Conservation (phyloP, 2,329 filamentous ascomycete species). For the Claviceps cyperi region DNA sequence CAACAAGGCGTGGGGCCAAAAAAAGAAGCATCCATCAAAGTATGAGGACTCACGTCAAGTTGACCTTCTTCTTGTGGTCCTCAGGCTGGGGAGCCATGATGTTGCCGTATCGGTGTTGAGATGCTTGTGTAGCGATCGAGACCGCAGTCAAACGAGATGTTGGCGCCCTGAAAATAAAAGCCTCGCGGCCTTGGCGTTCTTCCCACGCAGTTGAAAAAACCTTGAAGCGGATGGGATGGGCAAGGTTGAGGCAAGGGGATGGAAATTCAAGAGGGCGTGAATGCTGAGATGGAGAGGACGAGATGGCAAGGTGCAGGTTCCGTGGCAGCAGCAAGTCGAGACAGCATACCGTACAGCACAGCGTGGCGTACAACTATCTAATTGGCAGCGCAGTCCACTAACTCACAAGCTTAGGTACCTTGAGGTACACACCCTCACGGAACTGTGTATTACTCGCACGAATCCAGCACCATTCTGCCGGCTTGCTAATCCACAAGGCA, state of each 20-base stretch:
- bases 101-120: constrained; percentile 17
- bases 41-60: constrained; percentile 52
- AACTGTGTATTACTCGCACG: constrained; percentile 5
- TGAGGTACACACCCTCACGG: neutral
- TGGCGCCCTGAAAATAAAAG: neutral
- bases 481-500: constrained; percentile 6
- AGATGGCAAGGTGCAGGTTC: constrained; percentile 10
- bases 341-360: too few relatives aligned
- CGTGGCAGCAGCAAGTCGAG: neutral
- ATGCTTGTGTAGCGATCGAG: constrained; percentile 12
- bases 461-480: neutral
- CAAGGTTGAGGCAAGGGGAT: constrained; percentile 1
- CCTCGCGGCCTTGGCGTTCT: neutral
- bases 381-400: neutral
- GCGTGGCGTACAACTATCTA: too few relatives aligned
- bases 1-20: neutral
- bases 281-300: constrained; percentile 10
- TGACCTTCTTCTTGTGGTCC: constrained; percentile 69
- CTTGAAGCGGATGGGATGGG: constrained; percentile 3
- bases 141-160: neutral
- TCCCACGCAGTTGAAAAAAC: neutral
- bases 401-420: neutral
- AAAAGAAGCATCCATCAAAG: neutral
- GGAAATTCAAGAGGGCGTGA: constrained; percentile 6
- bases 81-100: constrained; percentile 58